Conservation (phyloP, 2,329 filamentous ascomycete genomes). For the Gyromitra esculenta region DNA sequence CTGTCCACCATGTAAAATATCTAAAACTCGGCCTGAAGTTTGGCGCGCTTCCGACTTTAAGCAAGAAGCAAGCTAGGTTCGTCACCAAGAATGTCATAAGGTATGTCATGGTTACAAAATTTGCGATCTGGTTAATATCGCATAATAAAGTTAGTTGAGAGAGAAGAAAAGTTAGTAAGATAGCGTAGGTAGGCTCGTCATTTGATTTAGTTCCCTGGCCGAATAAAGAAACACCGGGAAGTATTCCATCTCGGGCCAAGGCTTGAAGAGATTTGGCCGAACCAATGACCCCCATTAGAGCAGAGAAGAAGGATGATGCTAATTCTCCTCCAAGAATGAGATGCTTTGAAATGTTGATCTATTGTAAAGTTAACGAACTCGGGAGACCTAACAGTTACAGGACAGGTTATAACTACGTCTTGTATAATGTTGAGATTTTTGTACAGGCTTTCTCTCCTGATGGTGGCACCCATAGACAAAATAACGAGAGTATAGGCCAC, state of each 20-base stretch:
- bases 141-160: slow-evolving; percentile 83
- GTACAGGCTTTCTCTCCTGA: slow-evolving; percentile 77
- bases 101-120: slow-evolving; percentile 89
- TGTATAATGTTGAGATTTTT: slow-evolving; percentile 81
- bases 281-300: slow-evolving; percentile 86
- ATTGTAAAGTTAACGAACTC: slow-evolving; percentile 18
- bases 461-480: slow-evolving; percentile 78
- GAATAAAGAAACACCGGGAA: slow-evolving; percentile 79
- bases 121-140: slow-evolving; percentile 87
- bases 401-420: slow-evolving; percentile 63
- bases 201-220: slow-evolving; percentile 75
- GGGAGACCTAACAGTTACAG: background rate
- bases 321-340: slow-evolving; percentile 83
- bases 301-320: slow-evolving; percentile 83
- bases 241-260: slow-evolving; percentile 78
- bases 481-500: slow-evolving; percentile 79
- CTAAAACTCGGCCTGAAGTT: slow-evolving; percentile 90
- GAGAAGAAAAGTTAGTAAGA: slow-evolving; percentile 77
- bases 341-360: slow-evolving; percentile 77
- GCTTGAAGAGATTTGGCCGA: slow-evolving; percentile 86
- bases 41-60: slow-evolving; percentile 86
- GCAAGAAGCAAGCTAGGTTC: slow-evolving; percentile 84
- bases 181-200: slow-evolving; percentile 80
- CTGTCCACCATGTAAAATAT: slow-evolving; percentile 88
- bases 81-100: slow-evolving; percentile 92